Base-by-base conservation (phyloP, 2,329 filamentous ascomycete genomes). In the Calonectria crousiana region DNA sequence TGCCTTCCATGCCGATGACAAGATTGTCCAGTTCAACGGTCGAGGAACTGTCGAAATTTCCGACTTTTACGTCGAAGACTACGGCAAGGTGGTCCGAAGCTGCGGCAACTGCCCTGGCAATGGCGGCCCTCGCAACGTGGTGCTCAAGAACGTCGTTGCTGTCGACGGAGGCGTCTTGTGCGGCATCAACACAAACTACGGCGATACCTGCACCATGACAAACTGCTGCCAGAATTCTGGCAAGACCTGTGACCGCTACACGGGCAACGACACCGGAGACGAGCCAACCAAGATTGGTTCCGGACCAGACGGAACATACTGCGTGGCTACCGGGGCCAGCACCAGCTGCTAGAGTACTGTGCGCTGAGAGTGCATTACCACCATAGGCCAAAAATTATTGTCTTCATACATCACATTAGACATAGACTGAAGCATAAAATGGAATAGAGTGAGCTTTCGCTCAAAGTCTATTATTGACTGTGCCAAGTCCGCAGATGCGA, bases 31-130 rank as follows among this genome's bases (percentile, higher is more conserved):
- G 74, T 84, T 85, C 80, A 87, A 87, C 78, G 86, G 86, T 28
- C 83, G 82, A 36, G 86, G 86, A 36, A 86, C 84, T 0, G 77
- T 85, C 18, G 76, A 79, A 26, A 80, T 85, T 71, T 83, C 69
- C 0, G 64, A 77, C 67, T 80, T 78, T 18, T 78, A 78, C 52
- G 79, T 72, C 16, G 71, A 82, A 67, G 82, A 86, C 77, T 90
- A 78, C 53, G 88, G 88, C 68, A 90, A 89, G 77, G 82, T 90
- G 32, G 87, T 87, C 70, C 86, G 88, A 64, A 85, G 84, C 66
- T 90, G 88, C 79, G 88, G 88, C 36, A 88, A 80, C 60, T 80
- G 77, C 71, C 74, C 76, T 14, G 66, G 71, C 11, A 79, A 80
- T 20, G 73, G 76, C 3, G 77, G 77, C 18, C 75, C 77, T 16